A percentile compares a stretch with the other conserved stretches of the same genome.
Evolutionary conservation across 2,329 filamentous ascomycete species (phyloP).

Genomic region (Chaetomium olivaceum): DNA sequence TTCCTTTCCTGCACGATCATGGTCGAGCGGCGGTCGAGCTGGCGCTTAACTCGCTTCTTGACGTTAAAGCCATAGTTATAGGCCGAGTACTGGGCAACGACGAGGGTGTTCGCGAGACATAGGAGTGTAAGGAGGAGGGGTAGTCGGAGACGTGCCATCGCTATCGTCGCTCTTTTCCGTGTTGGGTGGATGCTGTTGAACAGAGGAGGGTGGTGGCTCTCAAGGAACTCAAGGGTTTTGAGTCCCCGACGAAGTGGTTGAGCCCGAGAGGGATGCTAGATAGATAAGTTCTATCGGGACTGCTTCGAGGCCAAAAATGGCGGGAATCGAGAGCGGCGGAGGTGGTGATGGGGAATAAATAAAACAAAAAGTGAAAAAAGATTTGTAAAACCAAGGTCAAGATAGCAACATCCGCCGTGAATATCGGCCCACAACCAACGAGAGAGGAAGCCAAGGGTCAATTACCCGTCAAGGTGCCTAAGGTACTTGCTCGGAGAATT

Average conservation of each 20-base stretch:
- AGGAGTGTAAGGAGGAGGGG: conserved; percentile 13
- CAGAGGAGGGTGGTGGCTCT: too few relatives aligned
- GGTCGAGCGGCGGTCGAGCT: conserved; percentile 35
- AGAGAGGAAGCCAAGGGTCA: not conserved
- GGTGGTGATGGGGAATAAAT: not conserved
- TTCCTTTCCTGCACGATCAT: conserved; percentile 49
- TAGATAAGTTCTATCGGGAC: not conserved
- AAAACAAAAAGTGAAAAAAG: not conserved
- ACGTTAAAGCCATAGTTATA: conserved; percentile 57
- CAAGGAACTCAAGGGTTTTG: not conserved
- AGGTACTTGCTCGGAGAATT: not conserved
- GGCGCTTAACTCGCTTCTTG: conserved; percentile 44
- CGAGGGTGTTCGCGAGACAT: conserved; percentile 20
- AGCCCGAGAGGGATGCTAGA: not conserved
- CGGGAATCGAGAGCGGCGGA: not conserved
- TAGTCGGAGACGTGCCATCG: conserved; percentile 26
- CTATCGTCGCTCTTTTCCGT: not conserved
- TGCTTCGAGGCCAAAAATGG: not conserved
- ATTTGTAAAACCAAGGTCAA: not conserved
- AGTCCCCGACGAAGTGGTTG: not conserved
- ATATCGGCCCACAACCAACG: not conserved
- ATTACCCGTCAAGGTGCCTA: not conserved
- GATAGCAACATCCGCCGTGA: not conserved
- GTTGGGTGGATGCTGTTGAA: not conserved
- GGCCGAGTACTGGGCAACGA: conserved; percentile 29